Percentiles rank a stretch among this genome's conserved stretches.
Conservation (phyloP, 1,284 basidiomycete species). For the Ustilago esculenta region DNA sequence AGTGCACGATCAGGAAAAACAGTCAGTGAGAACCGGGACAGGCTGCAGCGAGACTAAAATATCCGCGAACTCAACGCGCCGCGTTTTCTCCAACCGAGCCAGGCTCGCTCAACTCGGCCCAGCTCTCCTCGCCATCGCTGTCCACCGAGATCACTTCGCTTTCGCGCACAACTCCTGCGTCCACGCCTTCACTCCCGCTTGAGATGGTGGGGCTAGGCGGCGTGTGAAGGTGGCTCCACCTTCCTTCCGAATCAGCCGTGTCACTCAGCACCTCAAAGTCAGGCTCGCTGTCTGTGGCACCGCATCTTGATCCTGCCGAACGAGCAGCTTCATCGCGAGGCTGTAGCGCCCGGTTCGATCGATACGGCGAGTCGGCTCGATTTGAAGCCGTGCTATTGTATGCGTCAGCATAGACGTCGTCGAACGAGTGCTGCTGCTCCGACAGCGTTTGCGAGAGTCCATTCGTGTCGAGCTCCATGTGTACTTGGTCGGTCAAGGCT, state of each 20-base stretch:
- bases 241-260: constrained; percentile 15
- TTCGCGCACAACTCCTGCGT: not conserved
- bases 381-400: constrained; percentile 1
- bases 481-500: constrained; percentile 9
- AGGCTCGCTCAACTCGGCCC: constrained; percentile 38
- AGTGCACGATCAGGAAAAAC: no score
- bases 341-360: constrained; percentile 27
- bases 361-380: constrained; percentile 15
- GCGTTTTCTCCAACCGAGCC: constrained; percentile 19
- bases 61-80: no score
- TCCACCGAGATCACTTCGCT: constrained; percentile 9
- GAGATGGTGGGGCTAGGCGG: constrained; percentile 36
- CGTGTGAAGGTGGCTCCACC: constrained; percentile 27
- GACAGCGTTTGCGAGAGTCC: constrained; percentile 44
- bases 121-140: constrained; percentile 42
- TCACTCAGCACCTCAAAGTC: constrained; percentile 45
- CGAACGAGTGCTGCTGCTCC: constrained; percentile 29
- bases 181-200: constrained; percentile 17
- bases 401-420: constrained; percentile 3
- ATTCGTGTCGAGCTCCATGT: constrained; percentile 32
- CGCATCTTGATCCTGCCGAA: constrained; percentile 6
- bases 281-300: constrained; percentile 10
- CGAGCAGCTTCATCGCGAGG: not conserved
- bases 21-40: no score
- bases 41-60: no score